Evolutionary conservation across 2,329 filamentous ascomycete species (phyloP).

Genomic region (Colletotrichum tofieldiae): DNA sequence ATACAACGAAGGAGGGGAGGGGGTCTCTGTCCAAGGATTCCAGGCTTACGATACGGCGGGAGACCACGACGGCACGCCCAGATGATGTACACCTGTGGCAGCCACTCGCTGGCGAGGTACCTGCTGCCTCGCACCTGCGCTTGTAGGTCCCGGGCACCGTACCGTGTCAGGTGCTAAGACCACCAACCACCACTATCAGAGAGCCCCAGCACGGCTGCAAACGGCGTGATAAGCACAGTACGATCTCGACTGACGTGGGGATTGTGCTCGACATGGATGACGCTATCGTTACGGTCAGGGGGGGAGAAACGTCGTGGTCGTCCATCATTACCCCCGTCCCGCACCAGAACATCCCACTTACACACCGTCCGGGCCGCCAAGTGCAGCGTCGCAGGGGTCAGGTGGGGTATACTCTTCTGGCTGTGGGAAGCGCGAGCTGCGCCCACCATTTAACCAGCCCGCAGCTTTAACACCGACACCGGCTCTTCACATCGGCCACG

Average conservation of each 20-base stretch:
- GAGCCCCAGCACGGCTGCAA: conserved; percentile 12
- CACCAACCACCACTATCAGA: conserved; percentile 20
- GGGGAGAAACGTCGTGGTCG: background rate
- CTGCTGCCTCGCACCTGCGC: conserved; percentile 15
- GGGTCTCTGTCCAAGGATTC: conserved; percentile 19
- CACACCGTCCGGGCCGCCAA: conserved; percentile 32
- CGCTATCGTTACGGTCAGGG: conserved; percentile 32
- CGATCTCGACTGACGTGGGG: background rate
- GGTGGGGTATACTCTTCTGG: conserved; percentile 26
- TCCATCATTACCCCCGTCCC: background rate
- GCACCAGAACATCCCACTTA: conserved; percentile 29
- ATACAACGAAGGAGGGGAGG: conserved; percentile 11
- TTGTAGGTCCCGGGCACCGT: conserved; percentile 28
- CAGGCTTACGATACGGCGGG: conserved; percentile 30
- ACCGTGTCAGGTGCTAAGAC: conserved; percentile 38
- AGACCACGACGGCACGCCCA: conserved; percentile 1
- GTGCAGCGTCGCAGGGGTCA: conserved; percentile 31
- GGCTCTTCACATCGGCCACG: conserved; percentile 23
- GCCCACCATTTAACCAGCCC: conserved; percentile 2
- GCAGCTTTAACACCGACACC: conserved; percentile 27
- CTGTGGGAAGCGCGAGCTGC: conserved; percentile 31
- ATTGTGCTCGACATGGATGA: conserved; percentile 31
- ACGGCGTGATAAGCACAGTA: conserved; percentile 37
- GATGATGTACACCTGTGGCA: conserved; percentile 35
- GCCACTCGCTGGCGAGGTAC: conserved; percentile 20